A percentile compares a stretch with the other conserved stretches of the same genome.
These are phyloP conservation scores for Mycothermus thermophilus DNA, from an alignment of 495 filamentous ascomycete genomes.

Conservation along the genomic window DNA sequence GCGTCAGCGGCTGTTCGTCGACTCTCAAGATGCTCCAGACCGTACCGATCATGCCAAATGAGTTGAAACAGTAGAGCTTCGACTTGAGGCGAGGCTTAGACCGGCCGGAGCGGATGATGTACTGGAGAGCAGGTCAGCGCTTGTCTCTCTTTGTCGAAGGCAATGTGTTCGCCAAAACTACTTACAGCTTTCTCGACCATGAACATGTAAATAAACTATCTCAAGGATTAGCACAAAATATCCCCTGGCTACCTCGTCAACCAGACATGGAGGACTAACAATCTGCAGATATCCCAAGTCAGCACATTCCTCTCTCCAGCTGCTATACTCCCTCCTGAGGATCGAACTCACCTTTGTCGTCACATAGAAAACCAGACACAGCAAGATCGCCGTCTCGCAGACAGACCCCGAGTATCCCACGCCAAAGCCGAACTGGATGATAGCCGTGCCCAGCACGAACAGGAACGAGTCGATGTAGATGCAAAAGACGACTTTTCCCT, in stretches of 20 bases:
- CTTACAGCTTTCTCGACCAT: slow-evolving; percentile 41
- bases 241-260: neutral
- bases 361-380: slow-evolving; percentile 39
- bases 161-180: no score
- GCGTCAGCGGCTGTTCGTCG: slow-evolving; percentile 5
- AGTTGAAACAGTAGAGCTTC: slow-evolving; percentile 38
- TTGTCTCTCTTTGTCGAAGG: no score
- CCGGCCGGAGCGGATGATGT: slow-evolving; percentile 31
- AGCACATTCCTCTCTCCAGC: neutral
- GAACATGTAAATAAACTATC: slow-evolving; percentile 38
- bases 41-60: slow-evolving; percentile 37
- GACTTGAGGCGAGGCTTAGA: slow-evolving; percentile 31
- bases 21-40: neutral
- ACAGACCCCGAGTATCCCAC: slow-evolving; percentile 26
- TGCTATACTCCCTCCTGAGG: no score
- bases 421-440: slow-evolving; percentile 37
- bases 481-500: slow-evolving; percentile 38
- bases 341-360: slow-evolving; percentile 33
- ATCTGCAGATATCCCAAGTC: slow-evolving; percentile 22
- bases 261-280: slow-evolving; percentile 16
- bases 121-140: no score
- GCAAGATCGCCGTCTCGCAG: slow-evolving; percentile 36
- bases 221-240: slow-evolving; percentile 3
- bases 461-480: slow-evolving; percentile 38
- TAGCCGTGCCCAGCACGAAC: slow-evolving; percentile 36